A percentile compares a stretch with the other conserved stretches of the same genome.
Evolutionary conservation across 2,329 filamentous ascomycete species (phyloP).

Genomic region (Cercospora zeae-maydis): DNA sequence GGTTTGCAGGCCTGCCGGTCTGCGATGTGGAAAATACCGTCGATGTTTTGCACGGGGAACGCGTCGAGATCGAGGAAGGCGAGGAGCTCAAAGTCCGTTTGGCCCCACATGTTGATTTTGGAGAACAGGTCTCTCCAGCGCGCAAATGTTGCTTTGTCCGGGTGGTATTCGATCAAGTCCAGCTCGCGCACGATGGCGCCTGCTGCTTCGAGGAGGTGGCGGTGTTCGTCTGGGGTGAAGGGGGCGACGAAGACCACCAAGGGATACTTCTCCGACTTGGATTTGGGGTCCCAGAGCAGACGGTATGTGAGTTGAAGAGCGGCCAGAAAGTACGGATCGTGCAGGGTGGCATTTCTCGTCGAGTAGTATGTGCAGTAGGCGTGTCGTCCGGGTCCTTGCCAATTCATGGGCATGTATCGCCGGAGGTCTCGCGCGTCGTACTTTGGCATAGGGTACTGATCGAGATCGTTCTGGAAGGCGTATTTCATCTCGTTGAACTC

Average conservation of each 20-base stretch:
- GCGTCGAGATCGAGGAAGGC: constrained; percentile 88
- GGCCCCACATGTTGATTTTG: constrained; percentile 90
- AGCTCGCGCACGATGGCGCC: constrained; percentile 25
- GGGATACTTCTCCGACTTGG: constrained; percentile 23
- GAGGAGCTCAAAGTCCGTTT: constrained; percentile 81
- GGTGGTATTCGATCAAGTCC: constrained; percentile 21
- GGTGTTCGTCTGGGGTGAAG: constrained; percentile 22
- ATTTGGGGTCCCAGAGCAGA: constrained; percentile 24
- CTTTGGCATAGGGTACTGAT: constrained; percentile 11
- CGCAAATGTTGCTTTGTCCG: constrained; percentile 15
- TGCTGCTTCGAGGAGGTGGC: constrained; percentile 21
- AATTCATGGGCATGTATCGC: constrained; percentile 23
- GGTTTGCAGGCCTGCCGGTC: constrained; percentile 16
- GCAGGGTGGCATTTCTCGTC: constrained; percentile 21
- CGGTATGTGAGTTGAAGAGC: constrained; percentile 25
- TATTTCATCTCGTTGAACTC: constrained; percentile 22
- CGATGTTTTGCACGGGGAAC: constrained; percentile 25
- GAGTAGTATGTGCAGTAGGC: constrained; percentile 24
- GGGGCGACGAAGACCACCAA: constrained; percentile 26
- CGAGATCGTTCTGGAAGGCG: constrained; percentile 17
- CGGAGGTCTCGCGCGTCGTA: constrained; percentile 14
- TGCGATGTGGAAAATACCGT: constrained; percentile 24
- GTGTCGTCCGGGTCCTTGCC: constrained; percentile 19
- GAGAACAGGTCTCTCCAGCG: constrained; percentile 58
- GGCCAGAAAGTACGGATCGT: constrained; percentile 26